Percentiles rank a stretch among this genome's conserved stretches.
Conservation (phyloP, 805 yeast species). For the Ogataea parapolymorpha region DNA sequence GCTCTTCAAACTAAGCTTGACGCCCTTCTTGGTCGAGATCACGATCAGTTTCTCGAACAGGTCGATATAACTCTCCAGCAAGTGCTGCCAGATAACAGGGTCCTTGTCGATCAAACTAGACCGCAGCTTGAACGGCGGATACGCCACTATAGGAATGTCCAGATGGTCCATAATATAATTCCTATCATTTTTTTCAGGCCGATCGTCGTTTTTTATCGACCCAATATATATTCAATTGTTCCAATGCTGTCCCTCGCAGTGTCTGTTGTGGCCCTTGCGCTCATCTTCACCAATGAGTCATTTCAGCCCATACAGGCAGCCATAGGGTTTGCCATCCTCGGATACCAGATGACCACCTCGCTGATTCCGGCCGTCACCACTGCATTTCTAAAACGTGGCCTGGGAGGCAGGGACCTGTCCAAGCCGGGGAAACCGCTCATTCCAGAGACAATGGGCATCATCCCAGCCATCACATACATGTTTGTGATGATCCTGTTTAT, state of each 20-base stretch:
- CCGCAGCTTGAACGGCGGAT: slow-evolving; percentile 71
- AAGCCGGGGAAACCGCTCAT: slow-evolving; percentile 70
- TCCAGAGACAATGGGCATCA: slow-evolving; percentile 93
- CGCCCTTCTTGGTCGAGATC: slow-evolving; percentile 24
- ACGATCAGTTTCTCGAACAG: slow-evolving; percentile 46
- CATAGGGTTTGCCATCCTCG: slow-evolving; percentile 63
- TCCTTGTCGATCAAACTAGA: slow-evolving; percentile 79
- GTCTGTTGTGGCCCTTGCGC: slow-evolving; percentile 9
- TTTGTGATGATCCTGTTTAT: slow-evolving; percentile 79
- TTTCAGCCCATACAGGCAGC: slow-evolving; percentile 55
- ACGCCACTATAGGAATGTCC: slow-evolving; percentile 59
- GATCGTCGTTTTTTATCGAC: slow-evolving; percentile 3
- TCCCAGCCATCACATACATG: slow-evolving; percentile 76
- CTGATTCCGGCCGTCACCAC: slow-evolving; percentile 69
- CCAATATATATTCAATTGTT: not conserved
- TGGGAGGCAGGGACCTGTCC: slow-evolving; percentile 81
- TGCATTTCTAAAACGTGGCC: slow-evolving; percentile 70
- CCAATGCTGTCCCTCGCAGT: slow-evolving; percentile 6
- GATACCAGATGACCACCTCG: slow-evolving; percentile 55
- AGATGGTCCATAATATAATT: slow-evolving; percentile 9
- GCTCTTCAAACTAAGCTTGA: slow-evolving; percentile 47
- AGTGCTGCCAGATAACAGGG: slow-evolving; percentile 79
- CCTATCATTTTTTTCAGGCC: not conserved
- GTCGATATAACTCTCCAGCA: slow-evolving; percentile 59
- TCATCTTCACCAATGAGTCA: slow-evolving; percentile 15